Conservation (phyloP, 2,329 filamentous ascomycete species). For the Talaromyces funiculosus region DNA sequence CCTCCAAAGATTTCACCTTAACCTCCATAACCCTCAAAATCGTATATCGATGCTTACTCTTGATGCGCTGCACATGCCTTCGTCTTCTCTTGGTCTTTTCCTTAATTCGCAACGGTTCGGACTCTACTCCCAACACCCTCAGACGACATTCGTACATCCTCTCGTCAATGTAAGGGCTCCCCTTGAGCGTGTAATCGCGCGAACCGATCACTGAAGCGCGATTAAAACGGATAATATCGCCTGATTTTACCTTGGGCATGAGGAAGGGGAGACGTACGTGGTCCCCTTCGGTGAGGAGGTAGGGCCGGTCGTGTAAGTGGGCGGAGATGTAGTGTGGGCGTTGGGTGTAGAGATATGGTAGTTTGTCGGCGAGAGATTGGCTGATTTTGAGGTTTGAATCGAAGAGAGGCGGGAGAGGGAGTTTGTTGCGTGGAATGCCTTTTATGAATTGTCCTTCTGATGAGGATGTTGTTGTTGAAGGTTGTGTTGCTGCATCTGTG, state of each 20-base stretch:
- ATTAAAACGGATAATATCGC: slow-evolving; percentile 82
- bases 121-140: slow-evolving; percentile 76
- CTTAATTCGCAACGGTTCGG: slow-evolving; percentile 69
- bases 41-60: slow-evolving; percentile 88
- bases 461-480: slow-evolving; percentile 3
- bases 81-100: slow-evolving; percentile 75
- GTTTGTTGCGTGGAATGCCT: slow-evolving; percentile 28
- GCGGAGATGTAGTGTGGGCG: slow-evolving; percentile 44
- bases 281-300: slow-evolving; percentile 58
- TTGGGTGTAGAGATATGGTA: slow-evolving; percentile 42
- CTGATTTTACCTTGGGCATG: slow-evolving; percentile 69
- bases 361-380: slow-evolving; percentile 36
- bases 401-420: slow-evolving; percentile 35
- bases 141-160: slow-evolving; percentile 78
- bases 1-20: slow-evolving; percentile 56
- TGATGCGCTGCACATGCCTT: slow-evolving; percentile 63
- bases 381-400: slow-evolving; percentile 35
- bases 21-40: slow-evolving; percentile 79
- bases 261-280: slow-evolving; percentile 70
- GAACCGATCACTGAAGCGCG: slow-evolving; percentile 76
- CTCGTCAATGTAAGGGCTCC: slow-evolving; percentile 75
- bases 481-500: not conserved
- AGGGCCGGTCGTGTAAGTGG: slow-evolving; percentile 46
- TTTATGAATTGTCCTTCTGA: slow-evolving; percentile 20
- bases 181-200: slow-evolving; percentile 84